Evolutionary conservation across 768 basidiomycete genomes (phyloP).

Genomic region (Lactarius sp.): DNA sequence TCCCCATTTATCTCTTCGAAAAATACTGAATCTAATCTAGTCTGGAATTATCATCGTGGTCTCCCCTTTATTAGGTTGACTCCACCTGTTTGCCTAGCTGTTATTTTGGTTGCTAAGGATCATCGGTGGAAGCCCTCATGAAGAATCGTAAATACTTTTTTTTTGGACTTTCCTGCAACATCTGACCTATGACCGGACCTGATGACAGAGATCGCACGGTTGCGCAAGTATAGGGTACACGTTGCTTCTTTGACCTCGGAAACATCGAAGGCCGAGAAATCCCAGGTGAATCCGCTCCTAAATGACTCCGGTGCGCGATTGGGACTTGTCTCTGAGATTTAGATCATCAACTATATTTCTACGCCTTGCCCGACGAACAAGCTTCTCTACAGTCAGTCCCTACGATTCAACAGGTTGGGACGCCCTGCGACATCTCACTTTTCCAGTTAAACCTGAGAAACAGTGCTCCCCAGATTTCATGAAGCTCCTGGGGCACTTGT

Average conservation of each 20-base stretch:
- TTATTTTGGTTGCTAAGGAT: background rate
- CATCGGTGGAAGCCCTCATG: slow-evolving; percentile 56
- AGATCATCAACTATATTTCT: slow-evolving; percentile 61
- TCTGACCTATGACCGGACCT: background rate
- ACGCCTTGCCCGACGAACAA: slow-evolving; percentile 55
- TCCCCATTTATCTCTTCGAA: background rate
- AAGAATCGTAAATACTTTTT: slow-evolving; percentile 60
- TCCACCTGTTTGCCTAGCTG: background rate
- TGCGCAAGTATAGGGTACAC: slow-evolving; percentile 49
- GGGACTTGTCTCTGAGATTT: background rate
- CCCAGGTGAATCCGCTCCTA: slow-evolving; percentile 39
- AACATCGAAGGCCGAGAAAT: slow-evolving; percentile 48
- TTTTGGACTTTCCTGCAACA: background rate
- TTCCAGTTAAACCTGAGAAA: too few relatives aligned
- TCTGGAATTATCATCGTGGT: slow-evolving; percentile 68
- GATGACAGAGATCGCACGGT: slow-evolving; percentile 53
- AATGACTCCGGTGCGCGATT: background rate
- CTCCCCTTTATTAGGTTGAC: slow-evolving; percentile 68
- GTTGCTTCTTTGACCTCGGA: too few relatives aligned
- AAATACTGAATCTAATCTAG: slow-evolving; percentile 27
- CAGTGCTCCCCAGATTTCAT: too few relatives aligned
- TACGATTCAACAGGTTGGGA: too few relatives aligned
- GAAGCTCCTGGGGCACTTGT: too few relatives aligned
- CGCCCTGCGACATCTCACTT: too few relatives aligned
- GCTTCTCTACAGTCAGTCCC: slow-evolving; percentile 71